A percentile compares a stretch with the other conserved stretches of the same genome.
Evolutionary conservation across 257 asterid genomes (phyloP).

Genomic region (Solanum appendiculatum): DNA sequence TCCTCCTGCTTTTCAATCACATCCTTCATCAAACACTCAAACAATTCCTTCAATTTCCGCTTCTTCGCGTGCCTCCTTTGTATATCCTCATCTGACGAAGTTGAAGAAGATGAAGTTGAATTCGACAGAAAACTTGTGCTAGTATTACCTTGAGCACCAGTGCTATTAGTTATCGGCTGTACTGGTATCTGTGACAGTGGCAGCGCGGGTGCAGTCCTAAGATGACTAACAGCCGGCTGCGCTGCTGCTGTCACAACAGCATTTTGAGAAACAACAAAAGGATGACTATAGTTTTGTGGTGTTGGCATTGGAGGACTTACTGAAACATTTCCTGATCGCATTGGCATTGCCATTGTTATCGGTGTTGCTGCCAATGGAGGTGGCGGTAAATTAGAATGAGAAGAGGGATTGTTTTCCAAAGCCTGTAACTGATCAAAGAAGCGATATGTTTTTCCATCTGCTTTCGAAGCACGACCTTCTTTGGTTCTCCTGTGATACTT

Average conservation of each 20-base stretch:
- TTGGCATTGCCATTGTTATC: constrained; percentile 16
- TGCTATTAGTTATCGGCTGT: neutral
- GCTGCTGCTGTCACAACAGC: neutral
- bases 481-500: constrained; percentile 60
- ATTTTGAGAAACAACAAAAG: neutral
- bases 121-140: neutral
- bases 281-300: neutral
- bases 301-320: constrained; percentile 18
- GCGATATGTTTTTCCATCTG: constrained; percentile 81
- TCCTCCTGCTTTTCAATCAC: constrained; percentile 61
- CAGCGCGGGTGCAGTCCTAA: neutral
- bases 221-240: neutral
- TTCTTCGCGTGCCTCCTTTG: constrained; percentile 16
- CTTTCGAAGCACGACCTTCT: constrained; percentile 72
- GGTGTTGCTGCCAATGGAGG: constrained; percentile 20
- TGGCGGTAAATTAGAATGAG: neutral
- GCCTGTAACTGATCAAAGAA: constrained; percentile 89
- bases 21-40: constrained; percentile 38
- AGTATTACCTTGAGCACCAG: constrained; percentile 16
- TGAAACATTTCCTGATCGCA: constrained; percentile 26
- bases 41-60: constrained; percentile 39
- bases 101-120: neutral
- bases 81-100: neutral
- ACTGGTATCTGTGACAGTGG: neutral
- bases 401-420: constrained; percentile 31